These are phyloP conservation scores for Pythium guiyangense DNA, from an alignment of 352 stramenopile genomes.

Conservation along the genomic window DNA sequence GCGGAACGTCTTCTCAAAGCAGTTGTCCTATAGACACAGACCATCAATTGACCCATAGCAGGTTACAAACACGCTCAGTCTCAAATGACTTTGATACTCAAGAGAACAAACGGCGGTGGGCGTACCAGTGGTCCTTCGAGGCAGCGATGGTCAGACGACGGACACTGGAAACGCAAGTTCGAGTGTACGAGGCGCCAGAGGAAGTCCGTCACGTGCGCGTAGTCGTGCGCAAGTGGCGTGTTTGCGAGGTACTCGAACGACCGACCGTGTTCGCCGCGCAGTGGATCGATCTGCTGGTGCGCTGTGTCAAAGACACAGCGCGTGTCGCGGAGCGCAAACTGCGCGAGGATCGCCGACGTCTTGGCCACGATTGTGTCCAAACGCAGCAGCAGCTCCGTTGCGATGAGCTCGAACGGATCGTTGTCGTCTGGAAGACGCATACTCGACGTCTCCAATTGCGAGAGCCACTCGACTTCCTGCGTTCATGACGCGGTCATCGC, in stretches of 20 bases:
- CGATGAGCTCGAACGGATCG: too few species aligned
- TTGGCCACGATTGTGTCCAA: background rate
- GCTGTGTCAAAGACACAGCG: background rate
- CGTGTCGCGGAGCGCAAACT: background rate
- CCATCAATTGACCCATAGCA: too few species aligned
- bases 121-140: background rate
- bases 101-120: too few species aligned
- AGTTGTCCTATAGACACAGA: background rate
- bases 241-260: background rate
- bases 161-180: background rate
- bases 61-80: too few species aligned
- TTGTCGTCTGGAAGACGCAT: background rate
- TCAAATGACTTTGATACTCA: too few species aligned
- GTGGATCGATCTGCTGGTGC: background rate
- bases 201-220: background rate
- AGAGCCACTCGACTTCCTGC: background rate
- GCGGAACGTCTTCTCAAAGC: background rate
- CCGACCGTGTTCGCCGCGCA: background rate
- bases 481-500: background rate
- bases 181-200: background rate
- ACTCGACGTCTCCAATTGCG: background rate
- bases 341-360: background rate
- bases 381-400: background rate
- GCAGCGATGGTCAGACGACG: background rate
- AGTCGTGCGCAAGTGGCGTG: background rate